phyloP scores from a whole-genome alignment of 805 yeast genomes.

The Yamadazyma philogaea region DNA sequence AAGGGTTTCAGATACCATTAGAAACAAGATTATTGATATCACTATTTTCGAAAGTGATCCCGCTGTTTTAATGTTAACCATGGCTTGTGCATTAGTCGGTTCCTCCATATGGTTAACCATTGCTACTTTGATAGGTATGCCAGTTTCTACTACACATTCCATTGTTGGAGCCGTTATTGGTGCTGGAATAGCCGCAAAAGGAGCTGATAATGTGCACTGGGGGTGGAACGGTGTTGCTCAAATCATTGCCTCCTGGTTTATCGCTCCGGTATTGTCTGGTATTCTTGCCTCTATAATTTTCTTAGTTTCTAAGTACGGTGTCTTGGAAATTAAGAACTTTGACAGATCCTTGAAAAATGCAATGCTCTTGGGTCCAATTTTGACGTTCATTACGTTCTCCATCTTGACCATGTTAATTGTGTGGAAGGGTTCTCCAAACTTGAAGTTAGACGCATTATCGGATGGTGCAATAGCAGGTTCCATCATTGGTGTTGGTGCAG shows the following conservation, averaged over 20 bases:
- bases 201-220: conserved; percentile 60
- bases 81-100: conserved; percentile 74
- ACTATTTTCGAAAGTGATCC: conserved; percentile 50
- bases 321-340: conserved; percentile 54
- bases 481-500: conserved; percentile 63
- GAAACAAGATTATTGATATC: conserved; percentile 58
- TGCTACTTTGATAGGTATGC: conserved; percentile 68
- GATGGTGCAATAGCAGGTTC: conserved; percentile 54
- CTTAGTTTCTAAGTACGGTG: conserved; percentile 55
- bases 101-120: conserved; percentile 66
- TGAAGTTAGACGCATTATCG: conserved; percentile 53
- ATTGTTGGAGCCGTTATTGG: conserved; percentile 77
- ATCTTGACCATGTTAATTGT: conserved; percentile 73
- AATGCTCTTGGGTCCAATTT: conserved; percentile 53
- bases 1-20: conserved; percentile 71
- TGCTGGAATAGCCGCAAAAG: conserved; percentile 69
- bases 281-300: conserved; percentile 56
- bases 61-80: conserved; percentile 68
- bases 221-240: conserved; percentile 74
- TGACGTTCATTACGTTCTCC: conserved; percentile 58
- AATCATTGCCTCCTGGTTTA: conserved; percentile 77
- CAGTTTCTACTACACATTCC: conserved; percentile 81
- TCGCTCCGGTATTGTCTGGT: conserved; percentile 73
- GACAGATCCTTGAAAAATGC: conserved; percentile 49
- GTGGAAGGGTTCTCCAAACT: conserved; percentile 76